Evolutionary conservation across 441 rosid species (phyloP).

Genomic region (Jatropha multifida): DNA sequence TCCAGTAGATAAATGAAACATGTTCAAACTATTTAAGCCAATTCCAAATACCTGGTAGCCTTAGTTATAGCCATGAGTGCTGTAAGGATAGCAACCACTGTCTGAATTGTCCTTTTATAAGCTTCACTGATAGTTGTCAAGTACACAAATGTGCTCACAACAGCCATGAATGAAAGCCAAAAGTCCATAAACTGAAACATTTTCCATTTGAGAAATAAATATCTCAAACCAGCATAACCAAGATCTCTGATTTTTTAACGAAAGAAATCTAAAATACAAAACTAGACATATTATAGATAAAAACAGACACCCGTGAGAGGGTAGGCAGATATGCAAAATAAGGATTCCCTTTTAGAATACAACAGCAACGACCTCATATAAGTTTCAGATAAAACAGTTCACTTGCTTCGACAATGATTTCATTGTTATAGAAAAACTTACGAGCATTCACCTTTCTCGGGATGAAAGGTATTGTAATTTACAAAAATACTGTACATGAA

Average conservation of each 20-base stretch:
- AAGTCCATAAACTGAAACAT: slow-evolving; percentile 95
- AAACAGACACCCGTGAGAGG: not conserved
- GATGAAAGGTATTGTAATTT: not conserved
- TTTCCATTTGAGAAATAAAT: slow-evolving; percentile 22
- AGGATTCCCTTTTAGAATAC: no score
- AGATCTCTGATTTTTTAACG: not conserved
- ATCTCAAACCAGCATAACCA: slow-evolving; percentile 15
- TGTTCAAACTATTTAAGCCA: slow-evolving; percentile 12
- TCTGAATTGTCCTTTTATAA: slow-evolving; percentile 78
- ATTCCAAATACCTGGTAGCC: slow-evolving; percentile 75
- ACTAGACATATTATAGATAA: not conserved
- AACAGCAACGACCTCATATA: no score
- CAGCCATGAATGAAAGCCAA: slow-evolving; percentile 99
- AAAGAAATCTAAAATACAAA: not conserved
- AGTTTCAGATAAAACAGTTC: no score
- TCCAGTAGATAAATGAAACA: not conserved
- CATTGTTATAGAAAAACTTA: not conserved
- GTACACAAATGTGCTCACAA: slow-evolving; percentile 85
- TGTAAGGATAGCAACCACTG: slow-evolving; percentile 88
- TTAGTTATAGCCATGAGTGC: slow-evolving; percentile 90
- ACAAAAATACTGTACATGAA: not conserved
- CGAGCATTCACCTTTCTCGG: not conserved
- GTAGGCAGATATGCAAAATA: no score
- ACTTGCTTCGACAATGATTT: no score
- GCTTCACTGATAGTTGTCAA: slow-evolving; percentile 71